Percentiles rank a stretch among this genome's conserved stretches.
Conservation (phyloP, 1,284 basidiomycete species). For the Afroboletus lepidellus region DNA sequence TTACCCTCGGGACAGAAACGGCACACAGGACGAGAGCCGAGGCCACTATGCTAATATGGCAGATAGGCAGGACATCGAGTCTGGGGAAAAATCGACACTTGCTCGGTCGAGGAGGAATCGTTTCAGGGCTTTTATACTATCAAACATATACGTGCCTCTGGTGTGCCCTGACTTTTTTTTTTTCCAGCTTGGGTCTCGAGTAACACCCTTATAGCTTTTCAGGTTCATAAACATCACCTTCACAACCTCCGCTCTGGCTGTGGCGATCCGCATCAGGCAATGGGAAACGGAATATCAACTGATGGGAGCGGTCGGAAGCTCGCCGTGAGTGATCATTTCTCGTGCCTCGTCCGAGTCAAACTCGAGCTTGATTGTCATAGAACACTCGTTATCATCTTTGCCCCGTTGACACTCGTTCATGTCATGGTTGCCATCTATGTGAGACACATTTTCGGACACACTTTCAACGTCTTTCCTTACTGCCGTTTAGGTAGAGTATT, state of each 20-base stretch:
- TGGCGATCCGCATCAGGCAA: conserved; percentile 74
- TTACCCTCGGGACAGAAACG: conserved; percentile 55
- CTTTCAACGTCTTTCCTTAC: conserved; percentile 10
- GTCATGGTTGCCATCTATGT: conserved; percentile 84
- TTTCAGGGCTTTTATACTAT: conserved; percentile 63
- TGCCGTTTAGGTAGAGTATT: conserved; percentile 76
- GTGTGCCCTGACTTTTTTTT: conserved; percentile 40
- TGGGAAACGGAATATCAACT: conserved; percentile 52
- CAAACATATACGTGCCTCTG: conserved; percentile 73
- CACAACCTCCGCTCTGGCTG: conserved; percentile 75
- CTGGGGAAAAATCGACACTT: conserved; percentile 37
- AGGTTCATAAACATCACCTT: conserved; percentile 83
- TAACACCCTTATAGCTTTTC: conserved; percentile 58
- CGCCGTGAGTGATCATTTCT: conserved; percentile 56
- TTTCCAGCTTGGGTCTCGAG: conserved; percentile 26
- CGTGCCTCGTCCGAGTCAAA: conserved; percentile 8
- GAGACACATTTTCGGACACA: conserved; percentile 28
- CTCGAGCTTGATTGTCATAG: conserved; percentile 39
- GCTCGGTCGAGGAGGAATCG: conserved; percentile 51
- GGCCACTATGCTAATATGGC: conserved; percentile 36
- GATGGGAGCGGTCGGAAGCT: conserved; percentile 76
- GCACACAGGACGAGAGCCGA: conserved; percentile 32
- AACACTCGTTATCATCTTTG: conserved; percentile 83
- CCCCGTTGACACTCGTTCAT: conserved; percentile 81
- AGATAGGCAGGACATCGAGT: conserved; percentile 33